phyloP scores from a whole-genome alignment of 352 stramenopile species.

The Phytopythium sindhum region DNA sequence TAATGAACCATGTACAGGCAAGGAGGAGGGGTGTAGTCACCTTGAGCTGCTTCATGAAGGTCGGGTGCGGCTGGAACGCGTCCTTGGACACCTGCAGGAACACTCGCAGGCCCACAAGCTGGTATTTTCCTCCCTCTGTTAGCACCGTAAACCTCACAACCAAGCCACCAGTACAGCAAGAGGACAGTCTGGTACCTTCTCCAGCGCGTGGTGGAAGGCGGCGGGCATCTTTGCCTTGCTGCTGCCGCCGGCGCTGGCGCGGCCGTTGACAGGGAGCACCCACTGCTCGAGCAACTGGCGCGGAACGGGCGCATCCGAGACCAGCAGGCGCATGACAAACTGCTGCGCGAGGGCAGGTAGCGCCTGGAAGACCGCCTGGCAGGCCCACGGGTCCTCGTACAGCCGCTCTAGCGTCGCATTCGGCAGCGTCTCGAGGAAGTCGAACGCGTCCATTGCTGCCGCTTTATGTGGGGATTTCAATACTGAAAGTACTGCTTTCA shows the following conservation, averaged over 20 bases:
- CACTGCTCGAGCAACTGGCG: conserved; percentile 61
- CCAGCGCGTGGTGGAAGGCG: conserved; percentile 48
- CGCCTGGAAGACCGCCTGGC: conserved; percentile 86
- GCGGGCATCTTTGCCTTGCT: conserved; percentile 34
- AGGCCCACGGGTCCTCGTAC: conserved; percentile 86
- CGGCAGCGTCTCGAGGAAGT: conserved; percentile 83
- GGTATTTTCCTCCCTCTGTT: not conserved
- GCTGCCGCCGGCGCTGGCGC: conserved; percentile 1
- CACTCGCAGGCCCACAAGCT: conserved; percentile 52
- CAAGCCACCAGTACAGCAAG: not conserved
- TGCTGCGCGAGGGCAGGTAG: conserved; percentile 85
- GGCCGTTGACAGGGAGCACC: conserved; percentile 45
- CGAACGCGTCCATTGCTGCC: conserved; percentile 74
- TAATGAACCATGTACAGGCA: too few species aligned
- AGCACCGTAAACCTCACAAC: not conserved
- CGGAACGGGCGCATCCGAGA: conserved; percentile 44
- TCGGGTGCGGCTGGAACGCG: conserved; percentile 42
- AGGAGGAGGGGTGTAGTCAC: conserved; percentile 13
- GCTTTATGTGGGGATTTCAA: too few species aligned
- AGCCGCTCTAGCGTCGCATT: conserved; percentile 70
- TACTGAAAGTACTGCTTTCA: too few species aligned
- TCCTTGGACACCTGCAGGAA: conserved; percentile 39
- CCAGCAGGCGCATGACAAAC: conserved; percentile 87
- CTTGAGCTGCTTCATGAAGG: conserved; percentile 63
- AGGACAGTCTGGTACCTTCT: conserved; percentile 19